phyloP scores from a whole-genome alignment of 2,329 filamentous ascomycete genomes.

The Apiospora hydei region DNA sequence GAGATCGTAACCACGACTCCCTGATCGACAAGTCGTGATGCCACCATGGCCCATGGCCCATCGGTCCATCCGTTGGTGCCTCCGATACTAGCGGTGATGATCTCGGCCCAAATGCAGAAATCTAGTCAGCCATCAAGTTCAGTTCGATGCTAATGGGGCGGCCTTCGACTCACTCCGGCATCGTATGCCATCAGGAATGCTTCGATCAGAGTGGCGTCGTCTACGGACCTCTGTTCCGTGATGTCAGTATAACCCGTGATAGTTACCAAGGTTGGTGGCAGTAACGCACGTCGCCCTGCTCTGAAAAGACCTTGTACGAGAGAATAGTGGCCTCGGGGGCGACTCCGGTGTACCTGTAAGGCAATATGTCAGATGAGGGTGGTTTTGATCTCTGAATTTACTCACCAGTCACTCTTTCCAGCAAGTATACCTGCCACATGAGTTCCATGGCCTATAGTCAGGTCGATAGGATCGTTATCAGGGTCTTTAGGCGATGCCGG shows the following conservation, averaged over 20 bases:
- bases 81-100: constrained; percentile 51
- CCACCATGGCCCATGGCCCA: constrained; percentile 44
- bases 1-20: constrained; percentile 57
- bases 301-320: constrained; percentile 36
- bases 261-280: fast-evolving
- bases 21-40: constrained; percentile 47
- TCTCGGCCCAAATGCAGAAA: constrained; percentile 34
- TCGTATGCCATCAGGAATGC: constrained; percentile 43
- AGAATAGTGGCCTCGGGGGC: constrained; percentile 35
- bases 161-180: constrained; percentile 34
- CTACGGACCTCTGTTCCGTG: constrained; percentile 25
- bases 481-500: constrained; percentile 20
- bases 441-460: constrained; percentile 33
- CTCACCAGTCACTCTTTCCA: constrained; percentile 31
- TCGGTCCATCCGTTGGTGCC: constrained; percentile 44
- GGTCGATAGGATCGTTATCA: constrained; percentile 33
- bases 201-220: constrained; percentile 41
- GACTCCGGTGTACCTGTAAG: constrained; percentile 33
- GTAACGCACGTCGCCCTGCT: background rate
- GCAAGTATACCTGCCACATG: constrained; percentile 41
- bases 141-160: fast-evolving
- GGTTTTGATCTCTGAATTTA: no score
- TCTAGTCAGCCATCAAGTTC: background rate
- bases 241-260: background rate
- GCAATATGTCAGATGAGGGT: no score